A percentile compares a stretch with the other conserved stretches of the same genome.
These are phyloP conservation scores for Geosmithia flava DNA, from an alignment of 2,329 filamentous ascomycete species.

Conservation along the genomic window DNA sequence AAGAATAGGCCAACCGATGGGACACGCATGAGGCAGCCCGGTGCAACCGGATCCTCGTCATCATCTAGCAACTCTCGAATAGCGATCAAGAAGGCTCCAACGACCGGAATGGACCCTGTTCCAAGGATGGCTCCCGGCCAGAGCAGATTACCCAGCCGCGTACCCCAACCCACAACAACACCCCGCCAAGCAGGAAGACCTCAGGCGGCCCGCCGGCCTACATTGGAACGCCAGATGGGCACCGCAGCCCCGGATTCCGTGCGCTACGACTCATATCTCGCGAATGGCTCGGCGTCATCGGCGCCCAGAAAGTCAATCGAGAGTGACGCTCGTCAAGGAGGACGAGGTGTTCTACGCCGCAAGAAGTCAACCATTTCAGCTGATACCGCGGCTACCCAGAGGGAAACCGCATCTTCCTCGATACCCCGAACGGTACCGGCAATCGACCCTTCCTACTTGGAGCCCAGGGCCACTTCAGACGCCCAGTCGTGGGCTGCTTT, in stretches of 20 bases:
- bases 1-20: conserved; percentile 24
- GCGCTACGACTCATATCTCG: conserved; percentile 15
- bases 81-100: background rate
- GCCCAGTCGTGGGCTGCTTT: background rate
- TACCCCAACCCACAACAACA: conserved; percentile 8
- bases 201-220: conserved; percentile 5
- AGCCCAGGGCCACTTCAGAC: background rate
- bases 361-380: conserved; percentile 35
- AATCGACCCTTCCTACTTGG: background rate
- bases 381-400: conserved; percentile 16
- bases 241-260: conserved; percentile 10
- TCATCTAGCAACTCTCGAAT: background rate
- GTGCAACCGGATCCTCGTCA: conserved; percentile 6
- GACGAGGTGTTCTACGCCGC: conserved; percentile 32
- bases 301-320: conserved; percentile 20
- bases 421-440: conserved; percentile 13
- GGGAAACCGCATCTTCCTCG: conserved; percentile 26
- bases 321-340: conserved; percentile 13
- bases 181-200: conserved; percentile 1
- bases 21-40: conserved; percentile 13
- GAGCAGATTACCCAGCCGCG: conserved; percentile 7
- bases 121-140: conserved; percentile 2
- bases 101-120: background rate
- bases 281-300: conserved; percentile 18
- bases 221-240: conserved; percentile 23